Evolutionary conservation across 2,329 filamentous ascomycete species (phyloP), one percentile per base, ranked within the genome.

Genomic region (Achaetomium macrosporum): DNA sequence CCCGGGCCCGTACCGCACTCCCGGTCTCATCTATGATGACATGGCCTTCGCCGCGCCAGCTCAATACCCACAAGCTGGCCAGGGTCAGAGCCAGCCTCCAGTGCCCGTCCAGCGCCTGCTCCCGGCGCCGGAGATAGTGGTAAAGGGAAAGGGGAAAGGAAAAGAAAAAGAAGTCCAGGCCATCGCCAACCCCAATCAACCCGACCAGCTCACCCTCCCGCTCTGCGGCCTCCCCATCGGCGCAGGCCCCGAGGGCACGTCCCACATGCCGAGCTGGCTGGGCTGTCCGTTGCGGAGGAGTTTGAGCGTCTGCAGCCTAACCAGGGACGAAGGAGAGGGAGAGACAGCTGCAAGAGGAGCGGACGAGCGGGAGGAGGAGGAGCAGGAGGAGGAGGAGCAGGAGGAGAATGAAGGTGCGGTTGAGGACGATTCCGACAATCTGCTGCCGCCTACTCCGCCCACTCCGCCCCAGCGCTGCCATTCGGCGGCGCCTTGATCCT

Each of bases 201-300:
- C n/a, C 35, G 7, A 37, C 13, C 35, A 8, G 7, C 2, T 13
- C 35, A 13, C 15, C 35, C 13, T 11, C 63, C 50, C 67, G 0
- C 56, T 71, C 25, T 67, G 65, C 7, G 71, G 70, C 1, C 63
- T 73, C 1, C 72, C 72, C 17, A 60, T 74, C 16, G 72, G 71
- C 20, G 71, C 71, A 17, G 72, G 72, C 0, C 71, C 72, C 8
- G 72, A 74, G 58, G 69, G 68, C 15, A 57, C 64, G 12, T 57
- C 61, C 0, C 69, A 72, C 57, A 61, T 67, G 53, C 64, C 66
- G 1, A 30, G 54, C 1, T 72, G 69, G 56, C 51, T 59, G 30
- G 37, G 59, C 1, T 71, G 69, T 36, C 36, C 41, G 17, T 47
- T 62, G 19, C 52, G 51, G 3, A 48, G 51, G 20, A 40, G 25